A percentile compares a stretch with the other conserved stretches of the same genome.
These are phyloP conservation scores for Nitzschia sp. DNA, from an alignment of 108 stramenopile genomes.

Conservation along the genomic window DNA sequence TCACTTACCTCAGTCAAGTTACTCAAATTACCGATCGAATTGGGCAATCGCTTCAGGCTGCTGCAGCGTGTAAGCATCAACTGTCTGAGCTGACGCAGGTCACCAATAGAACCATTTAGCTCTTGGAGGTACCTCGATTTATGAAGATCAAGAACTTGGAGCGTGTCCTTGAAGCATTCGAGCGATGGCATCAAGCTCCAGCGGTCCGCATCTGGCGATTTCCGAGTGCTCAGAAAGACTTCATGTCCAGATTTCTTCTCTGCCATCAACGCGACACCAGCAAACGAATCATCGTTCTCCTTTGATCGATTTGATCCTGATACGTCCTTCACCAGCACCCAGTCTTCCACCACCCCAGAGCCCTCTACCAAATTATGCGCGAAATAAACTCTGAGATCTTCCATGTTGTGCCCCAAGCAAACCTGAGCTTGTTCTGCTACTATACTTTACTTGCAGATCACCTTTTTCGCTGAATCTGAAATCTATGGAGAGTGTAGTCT, in stretches of 20 bases:
- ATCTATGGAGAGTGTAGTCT: no score
- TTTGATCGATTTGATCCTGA: neutral
- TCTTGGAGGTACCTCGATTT: conserved; percentile 28
- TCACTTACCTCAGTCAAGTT: conserved; percentile 38
- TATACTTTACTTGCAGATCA: no score
- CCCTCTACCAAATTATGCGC: neutral
- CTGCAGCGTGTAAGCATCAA: conserved; percentile 40
- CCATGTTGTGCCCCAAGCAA: no score
- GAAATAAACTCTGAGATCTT: neutral
- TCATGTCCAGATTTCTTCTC: conserved; percentile 3
- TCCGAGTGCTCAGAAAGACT: conserved; percentile 12
- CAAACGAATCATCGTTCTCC: neutral
- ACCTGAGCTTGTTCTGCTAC: no score
- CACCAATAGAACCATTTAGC: conserved; percentile 25
- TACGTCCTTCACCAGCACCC: neutral
- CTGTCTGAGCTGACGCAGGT: conserved; percentile 16
- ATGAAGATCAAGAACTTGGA: conserved; percentile 29
- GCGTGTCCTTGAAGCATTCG: neutral
- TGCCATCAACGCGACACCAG: conserved; percentile 4
- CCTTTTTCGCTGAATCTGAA: no score
- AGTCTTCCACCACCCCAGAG: neutral
- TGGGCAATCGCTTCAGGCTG: conserved; percentile 30
- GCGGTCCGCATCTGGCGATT: conserved; percentile 18
- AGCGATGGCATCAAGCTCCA: conserved; percentile 29
- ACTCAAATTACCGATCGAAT: conserved; percentile 36